Percentiles rank a stretch among this genome's conserved stretches.
phyloP scores from a whole-genome alignment of 2,329 filamentous ascomycete species.

The Elsinoe perseae region DNA sequence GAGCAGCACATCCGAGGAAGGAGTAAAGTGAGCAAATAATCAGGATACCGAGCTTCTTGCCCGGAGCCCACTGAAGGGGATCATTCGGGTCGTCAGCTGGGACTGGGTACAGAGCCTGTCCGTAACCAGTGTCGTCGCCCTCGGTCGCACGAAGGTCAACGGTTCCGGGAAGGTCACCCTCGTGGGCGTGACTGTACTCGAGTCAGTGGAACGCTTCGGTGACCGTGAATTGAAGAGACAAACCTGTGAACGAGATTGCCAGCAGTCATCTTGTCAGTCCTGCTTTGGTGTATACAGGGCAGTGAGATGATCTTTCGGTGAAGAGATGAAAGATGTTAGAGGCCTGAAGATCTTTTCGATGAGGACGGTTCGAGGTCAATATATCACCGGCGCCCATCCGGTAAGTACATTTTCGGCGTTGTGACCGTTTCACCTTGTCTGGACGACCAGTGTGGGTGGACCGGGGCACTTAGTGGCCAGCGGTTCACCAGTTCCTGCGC shows the following conservation, averaged over 20 bases:
- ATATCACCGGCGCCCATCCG: slow-evolving; percentile 9
- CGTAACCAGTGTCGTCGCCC: slow-evolving; percentile 52
- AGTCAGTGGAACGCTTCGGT: background rate
- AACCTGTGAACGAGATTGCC: slow-evolving; percentile 13
- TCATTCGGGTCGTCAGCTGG: slow-evolving; percentile 56
- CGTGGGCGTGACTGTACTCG: slow-evolving; percentile 45
- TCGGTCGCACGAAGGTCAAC: slow-evolving; percentile 48
- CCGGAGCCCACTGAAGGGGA: slow-evolving; percentile 50
- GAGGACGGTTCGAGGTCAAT: slow-evolving; percentile 7
- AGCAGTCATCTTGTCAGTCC: background rate
- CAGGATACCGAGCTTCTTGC: slow-evolving; percentile 52
- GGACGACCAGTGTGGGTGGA: background rate
- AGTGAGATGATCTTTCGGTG: background rate
- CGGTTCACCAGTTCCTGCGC: slow-evolving; percentile 12
- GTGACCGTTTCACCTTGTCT: slow-evolving; percentile 9
- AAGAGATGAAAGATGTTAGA: background rate
- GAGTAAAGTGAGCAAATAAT: slow-evolving; percentile 49
- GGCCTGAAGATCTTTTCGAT: background rate
- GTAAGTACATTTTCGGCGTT: slow-evolving; percentile 4
- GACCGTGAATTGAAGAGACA: background rate
- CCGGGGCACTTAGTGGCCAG: slow-evolving; percentile 11
- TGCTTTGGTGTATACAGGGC: background rate
- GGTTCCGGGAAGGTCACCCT: slow-evolving; percentile 50
- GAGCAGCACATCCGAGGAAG: slow-evolving; percentile 51
- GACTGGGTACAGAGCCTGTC: slow-evolving; percentile 54